phyloP scores from a whole-genome alignment of 768 basidiomycete genomes.

The Rhizopogon salebrosus region DNA sequence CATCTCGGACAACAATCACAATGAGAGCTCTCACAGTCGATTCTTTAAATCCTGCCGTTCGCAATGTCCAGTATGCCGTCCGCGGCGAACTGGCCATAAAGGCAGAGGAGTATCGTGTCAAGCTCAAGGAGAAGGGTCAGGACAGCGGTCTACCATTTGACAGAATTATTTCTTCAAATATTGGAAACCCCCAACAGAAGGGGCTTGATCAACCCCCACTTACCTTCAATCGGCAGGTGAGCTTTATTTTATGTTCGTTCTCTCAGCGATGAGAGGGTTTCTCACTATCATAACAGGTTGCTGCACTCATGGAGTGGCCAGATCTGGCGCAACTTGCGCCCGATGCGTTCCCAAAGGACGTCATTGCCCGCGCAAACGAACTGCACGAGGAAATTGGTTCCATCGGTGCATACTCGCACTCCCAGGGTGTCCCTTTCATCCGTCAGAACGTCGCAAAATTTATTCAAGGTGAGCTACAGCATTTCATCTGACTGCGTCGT shows the following conservation, averaged over 20 bases:
- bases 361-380: constrained; percentile 74
- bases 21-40: constrained; percentile 63
- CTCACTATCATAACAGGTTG: constrained; percentile 48
- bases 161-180: constrained; percentile 90
- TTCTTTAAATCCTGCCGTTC: constrained; percentile 77
- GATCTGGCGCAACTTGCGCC: constrained; percentile 73
- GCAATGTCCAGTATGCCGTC: constrained; percentile 93
- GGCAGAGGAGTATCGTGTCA: constrained; percentile 76
- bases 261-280: neutral
- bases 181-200: constrained; percentile 96
- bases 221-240: constrained; percentile 87
- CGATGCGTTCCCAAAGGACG: constrained; percentile 80
- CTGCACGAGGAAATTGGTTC: constrained; percentile 85
- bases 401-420: constrained; percentile 93
- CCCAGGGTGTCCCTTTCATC: constrained; percentile 87
- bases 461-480: constrained; percentile 56
- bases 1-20: constrained; percentile 5
- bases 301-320: constrained; percentile 90
- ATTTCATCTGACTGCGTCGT: neutral
- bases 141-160: constrained; percentile 72
- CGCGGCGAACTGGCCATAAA: constrained; percentile 95
- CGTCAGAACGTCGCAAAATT: constrained; percentile 85
- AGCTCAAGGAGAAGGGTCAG: constrained; percentile 47
- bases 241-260: constrained; percentile 12
- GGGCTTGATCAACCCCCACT: constrained; percentile 91